Evolutionary conservation across 805 yeast species (phyloP).

Genomic region (Yamadazyma sp.): DNA sequence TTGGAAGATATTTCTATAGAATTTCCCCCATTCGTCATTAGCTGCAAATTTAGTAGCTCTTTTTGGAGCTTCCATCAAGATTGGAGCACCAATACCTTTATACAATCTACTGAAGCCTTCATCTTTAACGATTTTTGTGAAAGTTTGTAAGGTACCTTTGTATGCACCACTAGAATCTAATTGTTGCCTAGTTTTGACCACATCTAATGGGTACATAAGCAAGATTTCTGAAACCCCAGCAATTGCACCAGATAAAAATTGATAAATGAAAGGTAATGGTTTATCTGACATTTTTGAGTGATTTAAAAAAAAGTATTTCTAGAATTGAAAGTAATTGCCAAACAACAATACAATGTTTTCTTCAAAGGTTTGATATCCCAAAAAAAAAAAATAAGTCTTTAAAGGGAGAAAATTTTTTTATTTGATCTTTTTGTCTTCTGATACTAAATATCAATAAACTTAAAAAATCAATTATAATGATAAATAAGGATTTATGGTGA

Average conservation of each 20-base stretch:
- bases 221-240: conserved; percentile 97
- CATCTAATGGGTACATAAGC: conserved; percentile 95
- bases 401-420: no score
- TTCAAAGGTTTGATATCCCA: no score
- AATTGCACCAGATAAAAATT: conserved; percentile 86
- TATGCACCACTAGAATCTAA: conserved; percentile 63
- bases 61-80: conserved; percentile 98
- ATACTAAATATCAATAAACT: no score
- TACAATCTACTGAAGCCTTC: conserved; percentile 86
- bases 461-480: no score
- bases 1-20: conserved; percentile 72
- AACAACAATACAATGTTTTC: no score
- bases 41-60: conserved; percentile 99
- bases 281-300: conserved; percentile 11
- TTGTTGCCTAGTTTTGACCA: conserved; percentile 95
- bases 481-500: no score
- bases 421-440: no score
- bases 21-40: conserved; percentile 91
- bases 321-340: no score
- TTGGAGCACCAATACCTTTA: conserved; percentile 94
- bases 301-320: no score
- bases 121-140: conserved; percentile 74
- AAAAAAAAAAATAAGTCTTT: no score
- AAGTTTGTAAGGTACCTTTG: conserved; percentile 79
- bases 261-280: conserved; percentile 79